Percentiles rank a stretch among this genome's conserved stretches.
These are phyloP conservation scores for Phellinidium pouzarii DNA, from an alignment of 1,284 basidiomycete genomes.

Conservation along the genomic window DNA sequence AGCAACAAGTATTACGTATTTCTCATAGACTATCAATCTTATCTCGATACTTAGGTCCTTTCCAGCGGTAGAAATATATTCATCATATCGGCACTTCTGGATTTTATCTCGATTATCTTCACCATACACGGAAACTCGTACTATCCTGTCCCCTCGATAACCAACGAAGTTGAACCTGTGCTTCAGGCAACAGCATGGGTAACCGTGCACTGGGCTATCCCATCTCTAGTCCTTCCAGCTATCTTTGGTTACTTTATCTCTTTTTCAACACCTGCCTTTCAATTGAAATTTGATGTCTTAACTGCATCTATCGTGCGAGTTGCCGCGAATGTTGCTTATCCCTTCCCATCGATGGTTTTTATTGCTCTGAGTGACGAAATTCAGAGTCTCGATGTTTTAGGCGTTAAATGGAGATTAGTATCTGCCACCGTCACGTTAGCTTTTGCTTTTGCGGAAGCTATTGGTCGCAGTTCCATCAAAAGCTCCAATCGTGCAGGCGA, in stretches of 20 bases:
- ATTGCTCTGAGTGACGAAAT: slow-evolving; percentile 26
- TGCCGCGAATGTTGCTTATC: slow-evolving; percentile 47
- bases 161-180: slow-evolving; percentile 34
- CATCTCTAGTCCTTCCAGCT: slow-evolving; percentile 47
- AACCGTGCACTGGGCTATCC: slow-evolving; percentile 45
- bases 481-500: background rate
- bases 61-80: slow-evolving; percentile 18
- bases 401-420: slow-evolving; percentile 44
- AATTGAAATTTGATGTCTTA: slow-evolving; percentile 45
- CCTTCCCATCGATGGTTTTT: slow-evolving; percentile 31
- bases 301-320: slow-evolving; percentile 54
- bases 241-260: slow-evolving; percentile 51
- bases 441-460: slow-evolving; percentile 57
- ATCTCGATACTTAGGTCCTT: slow-evolving; percentile 4
- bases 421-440: slow-evolving; percentile 46
- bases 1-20: background rate
- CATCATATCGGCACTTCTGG: slow-evolving; percentile 13
- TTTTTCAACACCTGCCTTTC: slow-evolving; percentile 32
- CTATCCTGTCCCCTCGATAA: slow-evolving; percentile 40
- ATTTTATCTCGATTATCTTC: slow-evolving; percentile 19
- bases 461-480: slow-evolving; percentile 29
- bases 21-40: background rate
- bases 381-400: slow-evolving; percentile 39
- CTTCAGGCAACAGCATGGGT: slow-evolving; percentile 43
- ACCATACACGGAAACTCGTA: slow-evolving; percentile 20